Percentiles rank a stretch among this genome's conserved stretches.
phyloP scores from a whole-genome alignment of 2,329 filamentous ascomycete species.

The Fusarium poae region DNA sequence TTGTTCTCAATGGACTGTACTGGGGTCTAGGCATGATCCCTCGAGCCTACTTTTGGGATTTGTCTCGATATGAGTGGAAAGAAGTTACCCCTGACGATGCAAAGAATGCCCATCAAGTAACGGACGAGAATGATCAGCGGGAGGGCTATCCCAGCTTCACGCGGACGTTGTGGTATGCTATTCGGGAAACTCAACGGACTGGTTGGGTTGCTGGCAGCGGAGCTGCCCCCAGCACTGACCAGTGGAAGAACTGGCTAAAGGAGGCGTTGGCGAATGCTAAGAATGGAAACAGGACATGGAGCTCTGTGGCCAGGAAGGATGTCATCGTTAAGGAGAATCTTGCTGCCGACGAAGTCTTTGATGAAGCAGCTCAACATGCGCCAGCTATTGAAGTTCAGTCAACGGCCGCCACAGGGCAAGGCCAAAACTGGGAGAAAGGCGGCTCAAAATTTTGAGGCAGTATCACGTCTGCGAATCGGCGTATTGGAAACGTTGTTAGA shows the following conservation, averaged over 20 bases:
- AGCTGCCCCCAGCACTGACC: conserved; percentile 63
- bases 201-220: conserved; percentile 67
- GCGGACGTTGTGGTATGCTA: conserved; percentile 69
- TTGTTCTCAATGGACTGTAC: conserved; percentile 70
- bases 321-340: conserved; percentile 58
- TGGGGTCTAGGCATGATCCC: conserved; percentile 68
- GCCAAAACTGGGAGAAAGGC: conserved; percentile 43
- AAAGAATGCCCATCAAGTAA: conserved; percentile 52
- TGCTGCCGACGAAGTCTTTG: conserved; percentile 32
- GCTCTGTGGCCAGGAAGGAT: conserved; percentile 63
- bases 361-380: conserved; percentile 50
- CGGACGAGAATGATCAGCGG: conserved; percentile 49
- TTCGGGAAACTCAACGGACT: conserved; percentile 64
- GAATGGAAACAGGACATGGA: conserved; percentile 55
- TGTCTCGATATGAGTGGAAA: conserved; percentile 62
- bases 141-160: conserved; percentile 65
- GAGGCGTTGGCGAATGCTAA: conserved; percentile 60
- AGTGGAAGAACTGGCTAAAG: conserved; percentile 67
- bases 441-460: conserved; percentile 41
- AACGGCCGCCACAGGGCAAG: conserved; percentile 17
- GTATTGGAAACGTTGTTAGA: neutral
- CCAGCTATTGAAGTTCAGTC: conserved; percentile 48
- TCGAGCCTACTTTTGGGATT: conserved; percentile 66
- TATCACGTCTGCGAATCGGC: neutral
- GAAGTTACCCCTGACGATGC: conserved; percentile 60